Evolutionary conservation across 1,284 basidiomycete species (phyloP).

Genomic region (Mycosarcoma mackinlayi): DNA sequence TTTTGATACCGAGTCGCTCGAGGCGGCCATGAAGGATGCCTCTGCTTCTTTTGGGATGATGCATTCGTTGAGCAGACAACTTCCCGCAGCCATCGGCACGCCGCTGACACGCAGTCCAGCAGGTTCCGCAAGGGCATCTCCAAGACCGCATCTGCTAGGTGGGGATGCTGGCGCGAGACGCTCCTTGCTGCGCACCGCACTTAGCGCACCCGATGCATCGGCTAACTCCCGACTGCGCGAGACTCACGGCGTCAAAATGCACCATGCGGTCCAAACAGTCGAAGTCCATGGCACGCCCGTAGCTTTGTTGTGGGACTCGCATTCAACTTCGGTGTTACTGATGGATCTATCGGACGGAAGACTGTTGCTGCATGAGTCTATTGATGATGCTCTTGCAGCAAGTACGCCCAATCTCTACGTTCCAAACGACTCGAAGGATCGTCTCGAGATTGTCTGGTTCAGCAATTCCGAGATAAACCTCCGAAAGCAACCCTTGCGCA

Average conservation of each 20-base stretch:
- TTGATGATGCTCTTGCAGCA: conserved; percentile 22
- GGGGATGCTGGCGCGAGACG: conserved; percentile 28
- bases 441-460: conserved; percentile 27
- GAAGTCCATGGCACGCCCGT: background rate
- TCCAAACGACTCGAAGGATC: background rate
- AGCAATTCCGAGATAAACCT: conserved; percentile 16
- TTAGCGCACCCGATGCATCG: conserved; percentile 21
- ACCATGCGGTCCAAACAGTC: conserved; percentile 16
- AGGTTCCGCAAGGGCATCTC: conserved; percentile 33
- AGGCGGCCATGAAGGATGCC: conserved; percentile 3
- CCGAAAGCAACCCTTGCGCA: conserved; percentile 4
- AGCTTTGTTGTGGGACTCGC: conserved; percentile 33
- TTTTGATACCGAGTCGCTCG: conserved; percentile 3
- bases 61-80: conserved; percentile 31
- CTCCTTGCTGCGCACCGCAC: conserved; percentile 30
- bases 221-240: conserved; percentile 20
- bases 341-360: conserved; percentile 18
- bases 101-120: conserved; percentile 38
- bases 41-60: conserved; percentile 27
- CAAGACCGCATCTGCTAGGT: conserved; percentile 15
- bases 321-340: conserved; percentile 21
- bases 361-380: conserved; percentile 19
- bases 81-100: conserved; percentile 32
- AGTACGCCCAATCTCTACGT: conserved; percentile 7
- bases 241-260: conserved; percentile 22